Evolutionary conservation across 2,329 filamentous ascomycete genomes (phyloP).

Genomic region (Hymenoscyphus scutula): DNA sequence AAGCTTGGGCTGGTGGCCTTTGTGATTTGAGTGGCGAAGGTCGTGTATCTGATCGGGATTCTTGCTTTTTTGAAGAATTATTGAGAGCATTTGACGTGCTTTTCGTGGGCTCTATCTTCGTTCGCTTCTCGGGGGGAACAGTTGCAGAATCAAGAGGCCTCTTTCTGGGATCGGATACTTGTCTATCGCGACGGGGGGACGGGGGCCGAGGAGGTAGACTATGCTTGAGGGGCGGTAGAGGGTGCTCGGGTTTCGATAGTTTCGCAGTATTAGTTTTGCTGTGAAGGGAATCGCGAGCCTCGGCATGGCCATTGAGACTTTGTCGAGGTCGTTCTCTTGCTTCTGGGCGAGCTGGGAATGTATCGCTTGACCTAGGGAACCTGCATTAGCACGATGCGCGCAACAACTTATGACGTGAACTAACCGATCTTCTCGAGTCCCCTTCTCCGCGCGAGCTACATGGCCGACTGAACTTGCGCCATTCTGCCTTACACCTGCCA

Average conservation of each 20-base stretch:
- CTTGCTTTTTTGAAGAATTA: conserved; percentile 21
- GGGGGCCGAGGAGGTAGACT: conserved; percentile 31
- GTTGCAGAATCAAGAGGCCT: conserved; percentile 29
- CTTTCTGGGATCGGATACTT: conserved; percentile 26
- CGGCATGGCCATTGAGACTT: conserved; percentile 23
- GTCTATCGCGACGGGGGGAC: conserved; percentile 24
- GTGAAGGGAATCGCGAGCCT: conserved; percentile 13
- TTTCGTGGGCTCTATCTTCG: conserved; percentile 27
- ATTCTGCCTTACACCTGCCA: conserved; percentile 24
- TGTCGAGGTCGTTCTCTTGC: conserved; percentile 17
- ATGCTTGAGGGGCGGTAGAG: conserved; percentile 22
- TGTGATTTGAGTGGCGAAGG: conserved; percentile 21
- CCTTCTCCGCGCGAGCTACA: conserved; percentile 9
- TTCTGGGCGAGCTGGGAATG: conserved; percentile 14
- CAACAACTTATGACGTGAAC: not conserved
- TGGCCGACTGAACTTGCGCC: conserved; percentile 15
- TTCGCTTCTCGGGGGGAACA: conserved; percentile 31
- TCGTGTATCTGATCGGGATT: conserved; percentile 20
- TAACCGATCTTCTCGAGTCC: conserved; percentile 16
- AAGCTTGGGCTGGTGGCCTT: conserved; percentile 19
- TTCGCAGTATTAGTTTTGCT: conserved; percentile 14
- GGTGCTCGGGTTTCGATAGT: conserved; percentile 9
- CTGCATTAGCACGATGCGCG: conserved; percentile 15
- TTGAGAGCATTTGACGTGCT: conserved; percentile 20
- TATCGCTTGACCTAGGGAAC: conserved; percentile 18